Evolutionary conservation across 345 rosid species (phyloP), one percentile per base, ranked within the genome.

Genomic region (Rubroshorea leprosula): DNA sequence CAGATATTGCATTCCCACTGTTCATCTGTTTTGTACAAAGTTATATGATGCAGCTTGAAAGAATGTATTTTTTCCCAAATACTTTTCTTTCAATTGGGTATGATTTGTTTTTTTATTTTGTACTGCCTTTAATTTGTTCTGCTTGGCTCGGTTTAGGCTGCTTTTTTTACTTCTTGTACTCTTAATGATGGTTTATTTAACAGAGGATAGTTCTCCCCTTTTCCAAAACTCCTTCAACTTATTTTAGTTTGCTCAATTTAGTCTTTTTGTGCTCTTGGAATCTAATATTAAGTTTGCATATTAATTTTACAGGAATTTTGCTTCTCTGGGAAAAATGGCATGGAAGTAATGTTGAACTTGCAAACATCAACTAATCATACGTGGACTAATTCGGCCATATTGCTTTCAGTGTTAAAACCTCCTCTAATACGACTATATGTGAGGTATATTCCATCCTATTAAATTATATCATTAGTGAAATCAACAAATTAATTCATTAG

Each of bases 371-470:
- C 66, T 45, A 75, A 60, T 49, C 60, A 71, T 14, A 76, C 84
- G 17, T 90, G 96, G 99, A 66, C 64, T 50, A 72, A 72, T 61
- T 83, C 82, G 38, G 64, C 70, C 21, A 69, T 69, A 54, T 19
- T 77, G 54, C 69, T 83, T 51, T 69, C 80, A 41, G 84, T 71
- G 57, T 68, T 90, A 63, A 76, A 82, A 74, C 74, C 80, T 23
- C 82, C 84, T 65, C 80, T 89, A 19, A 79, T 83, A 87, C 80
- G 96, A 57, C 69, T 90, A 25, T 90, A 96, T 68, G 86, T 84
- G 44, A 85, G 97, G 97, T 89, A 79, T 26, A 50, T 23, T 55
- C 12, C 38, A 20, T 18, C 53, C 23, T 13, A 47, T 35, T 20
- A 54, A 47, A 18, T 55, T 15, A 21, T 18, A 23, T 23, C n/a